Conservation (phyloP, 1,139 yeast genomes). For the Pichia sorboxylosa region DNA sequence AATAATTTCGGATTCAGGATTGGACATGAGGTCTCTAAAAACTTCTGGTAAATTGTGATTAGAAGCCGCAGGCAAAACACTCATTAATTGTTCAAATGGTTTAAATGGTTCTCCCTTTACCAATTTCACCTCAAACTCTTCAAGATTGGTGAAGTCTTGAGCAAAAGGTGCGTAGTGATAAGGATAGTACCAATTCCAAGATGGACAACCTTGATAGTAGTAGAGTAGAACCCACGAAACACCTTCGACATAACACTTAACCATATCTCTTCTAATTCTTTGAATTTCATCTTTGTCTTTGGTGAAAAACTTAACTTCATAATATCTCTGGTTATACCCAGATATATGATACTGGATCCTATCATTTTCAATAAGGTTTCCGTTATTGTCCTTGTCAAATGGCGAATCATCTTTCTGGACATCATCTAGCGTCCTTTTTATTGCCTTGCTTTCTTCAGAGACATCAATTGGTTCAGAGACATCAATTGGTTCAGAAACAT, state of each 20-base stretch:
- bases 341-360: no score
- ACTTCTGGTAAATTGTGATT: constrained; percentile 83
- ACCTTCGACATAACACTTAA: constrained; percentile 76
- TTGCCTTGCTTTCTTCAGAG: constrained; percentile 10
- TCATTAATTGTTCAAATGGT: constrained; percentile 95
- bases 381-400: constrained; percentile 29
- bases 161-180: constrained; percentile 98
- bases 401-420: constrained; percentile 34
- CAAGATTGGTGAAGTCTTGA: constrained; percentile 58
- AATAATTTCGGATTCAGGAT: constrained; percentile 68
- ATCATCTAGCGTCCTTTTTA: constrained; percentile 2
- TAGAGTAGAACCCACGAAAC: constrained; percentile 89
- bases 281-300: constrained; percentile 44
- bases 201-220: constrained; percentile 95
- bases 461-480: constrained; percentile 18
- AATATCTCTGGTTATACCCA: constrained; percentile 78
- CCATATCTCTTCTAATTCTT: constrained; percentile 47
- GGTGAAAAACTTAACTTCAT: constrained; percentile 60
- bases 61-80: constrained; percentile 94
- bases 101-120: constrained; percentile 68
- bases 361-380: constrained; percentile 71
- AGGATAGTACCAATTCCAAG: constrained; percentile 98
- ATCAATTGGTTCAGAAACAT: constrained; percentile 18
- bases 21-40: constrained; percentile 74
- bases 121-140: constrained; percentile 49